Conservation (phyloP, 331 rosid genomes). For the Malus hybrid region DNA sequence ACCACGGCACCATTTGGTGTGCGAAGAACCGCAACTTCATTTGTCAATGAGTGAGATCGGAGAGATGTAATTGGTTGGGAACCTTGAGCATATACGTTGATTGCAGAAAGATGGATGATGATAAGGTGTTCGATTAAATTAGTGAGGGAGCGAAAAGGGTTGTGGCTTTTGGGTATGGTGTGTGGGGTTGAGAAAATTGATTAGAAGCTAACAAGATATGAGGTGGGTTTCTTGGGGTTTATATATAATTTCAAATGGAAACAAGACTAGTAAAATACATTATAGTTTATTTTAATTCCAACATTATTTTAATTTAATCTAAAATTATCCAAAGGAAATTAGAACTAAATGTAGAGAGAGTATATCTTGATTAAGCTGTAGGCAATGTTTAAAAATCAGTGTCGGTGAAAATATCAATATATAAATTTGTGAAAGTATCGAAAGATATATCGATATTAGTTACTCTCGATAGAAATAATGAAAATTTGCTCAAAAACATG, state of each 20-base stretch:
- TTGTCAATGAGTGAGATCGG: background rate
- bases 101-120: background rate
- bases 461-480: no score
- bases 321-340: background rate
- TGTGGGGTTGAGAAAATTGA: background rate
- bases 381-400: no score
- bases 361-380: no score
- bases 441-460: no score
- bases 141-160: background rate
- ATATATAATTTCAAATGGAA: background rate
- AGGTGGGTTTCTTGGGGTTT: background rate
- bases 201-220: background rate
- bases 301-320: no score
- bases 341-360: no score
- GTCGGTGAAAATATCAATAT: no score
- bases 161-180: background rate
- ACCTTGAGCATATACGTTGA: background rate
- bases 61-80: background rate
- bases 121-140: background rate
- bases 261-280: background rate
- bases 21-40: conserved; percentile 10
- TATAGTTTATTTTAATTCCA: no score
- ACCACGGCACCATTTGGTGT: conserved; percentile 26
- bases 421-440: no score
- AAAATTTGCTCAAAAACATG: no score